Base-by-base conservation (phyloP, 768 basidiomycete species). In the Russula sp. region DNA sequence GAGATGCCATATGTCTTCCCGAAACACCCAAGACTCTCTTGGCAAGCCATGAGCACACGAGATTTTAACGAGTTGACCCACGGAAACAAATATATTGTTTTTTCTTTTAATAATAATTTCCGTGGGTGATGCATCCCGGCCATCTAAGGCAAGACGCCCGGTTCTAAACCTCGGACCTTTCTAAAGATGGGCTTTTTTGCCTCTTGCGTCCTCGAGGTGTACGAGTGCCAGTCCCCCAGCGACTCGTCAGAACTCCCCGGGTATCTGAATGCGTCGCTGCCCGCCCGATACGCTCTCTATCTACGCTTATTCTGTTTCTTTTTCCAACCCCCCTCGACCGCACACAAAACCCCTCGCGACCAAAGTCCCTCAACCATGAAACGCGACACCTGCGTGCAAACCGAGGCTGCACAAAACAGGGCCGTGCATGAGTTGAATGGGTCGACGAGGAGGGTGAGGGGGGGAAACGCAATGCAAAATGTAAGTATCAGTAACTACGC, bases 201-300 rank as follows among this genome's bases (percentile, higher is more conserved):
- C 60, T 61, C 55, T 56, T 56, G 60, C 55, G 48, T 51, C 48
- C 29, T 56, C 48, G n/a, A 61, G 60, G 60, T 11, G 55, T 61
- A 61, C 60, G 49, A 56, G 60, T 45, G 54, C 54, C 55, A 56
- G 60, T 61, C 60, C 60, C 14, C 55, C 36, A 38, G 55, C 48
- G 18, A 50, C 42, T 56, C 60, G 49, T 57, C 60, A 61, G 55
- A 61, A 61, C 55, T 61, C 60, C 60, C 60, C 55, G 55, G 60
- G 13, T 16, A 45, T 61, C 60, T 61, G 14, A 42, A 56, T 42
- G 18, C 60, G n/a, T 61, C 60, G 60, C 60, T 34, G 48, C 49
- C 7, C 8, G 9, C 60, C 60, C 35, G n/a, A 51, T 14, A 43
- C 14, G 29, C 35, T 38, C 11, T 48, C 3, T 16, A 7, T 3